These are phyloP conservation scores for Periconia digitata DNA, from an alignment of 2,329 filamentous ascomycete genomes.

Conservation along the genomic window DNA sequence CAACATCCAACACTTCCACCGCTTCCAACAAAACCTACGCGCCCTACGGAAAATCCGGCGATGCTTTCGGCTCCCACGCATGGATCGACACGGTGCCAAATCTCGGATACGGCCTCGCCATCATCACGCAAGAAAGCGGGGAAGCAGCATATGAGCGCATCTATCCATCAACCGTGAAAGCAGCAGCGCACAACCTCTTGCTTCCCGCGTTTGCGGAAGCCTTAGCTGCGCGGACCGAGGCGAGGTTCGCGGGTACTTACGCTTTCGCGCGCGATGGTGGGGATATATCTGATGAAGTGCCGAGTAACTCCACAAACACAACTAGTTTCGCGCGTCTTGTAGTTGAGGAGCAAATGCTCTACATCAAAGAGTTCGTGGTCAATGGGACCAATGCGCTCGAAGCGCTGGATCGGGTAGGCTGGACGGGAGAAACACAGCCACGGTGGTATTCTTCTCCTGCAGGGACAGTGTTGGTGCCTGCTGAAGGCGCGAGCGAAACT, in stretches of 20 bases:
- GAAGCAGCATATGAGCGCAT: conserved; percentile 18
- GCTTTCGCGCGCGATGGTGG: conserved; percentile 20
- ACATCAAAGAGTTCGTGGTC: conserved; percentile 28
- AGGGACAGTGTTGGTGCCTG: conserved; percentile 28
- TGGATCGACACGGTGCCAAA: conserved; percentile 35
- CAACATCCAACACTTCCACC: conserved; percentile 12
- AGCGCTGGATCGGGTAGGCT: conserved; percentile 28
- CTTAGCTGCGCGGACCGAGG: conserved; percentile 9
- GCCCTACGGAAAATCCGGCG: conserved; percentile 35
- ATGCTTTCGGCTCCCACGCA: conserved; percentile 33
- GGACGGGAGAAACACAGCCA: conserved; percentile 17
- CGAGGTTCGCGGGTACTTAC: conserved; percentile 28
- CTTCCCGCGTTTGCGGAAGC: conserved; percentile 30
- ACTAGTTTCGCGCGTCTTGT: conserved; percentile 26
- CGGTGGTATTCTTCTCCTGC: conserved; percentile 23
- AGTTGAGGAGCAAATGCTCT: conserved; percentile 27
- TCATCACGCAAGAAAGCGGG: conserved; percentile 22
- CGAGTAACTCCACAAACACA: conserved; percentile 2
- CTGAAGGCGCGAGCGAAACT: conserved; percentile 25
- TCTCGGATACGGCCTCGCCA: conserved; percentile 31
- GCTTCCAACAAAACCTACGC: conserved; percentile 22
- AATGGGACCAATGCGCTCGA: conserved; percentile 33
- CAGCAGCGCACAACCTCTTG: conserved; percentile 24
- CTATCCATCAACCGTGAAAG: conserved; percentile 16
- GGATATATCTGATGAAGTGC: conserved; percentile 18